These are phyloP conservation scores for Thozetella sp. DNA, from an alignment of 495 filamentous ascomycete genomes.

Conservation along the genomic window DNA sequence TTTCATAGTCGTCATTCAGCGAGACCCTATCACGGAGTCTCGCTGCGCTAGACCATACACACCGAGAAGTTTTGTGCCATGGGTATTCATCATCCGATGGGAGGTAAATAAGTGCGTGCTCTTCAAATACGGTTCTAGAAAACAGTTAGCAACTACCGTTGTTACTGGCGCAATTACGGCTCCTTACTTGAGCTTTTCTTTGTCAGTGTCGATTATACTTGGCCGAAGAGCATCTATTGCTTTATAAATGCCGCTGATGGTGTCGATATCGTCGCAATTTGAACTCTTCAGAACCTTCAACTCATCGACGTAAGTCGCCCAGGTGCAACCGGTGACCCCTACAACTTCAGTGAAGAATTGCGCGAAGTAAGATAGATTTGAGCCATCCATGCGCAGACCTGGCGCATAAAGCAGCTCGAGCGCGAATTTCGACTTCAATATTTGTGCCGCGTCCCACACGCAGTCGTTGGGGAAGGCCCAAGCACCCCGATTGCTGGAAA, in stretches of 20 bases:
- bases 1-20: conserved; percentile 31
- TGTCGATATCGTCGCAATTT: conserved; percentile 8
- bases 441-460: conserved; percentile 12
- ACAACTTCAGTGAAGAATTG: conserved; percentile 21
- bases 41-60: conserved; percentile 40
- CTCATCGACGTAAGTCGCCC: conserved; percentile 17
- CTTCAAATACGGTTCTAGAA: conserved; percentile 23
- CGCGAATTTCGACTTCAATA: conserved; percentile 7
- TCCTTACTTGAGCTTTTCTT: conserved; percentile 3
- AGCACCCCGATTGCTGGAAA: background rate
- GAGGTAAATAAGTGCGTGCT: conserved; percentile 24
- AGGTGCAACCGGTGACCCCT: conserved; percentile 13
- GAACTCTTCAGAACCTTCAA: conserved; percentile 9
- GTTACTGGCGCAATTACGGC: background rate
- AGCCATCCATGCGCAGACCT: background rate
- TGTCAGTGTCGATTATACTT: background rate
- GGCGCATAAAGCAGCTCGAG: conserved; percentile 6
- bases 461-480: conserved; percentile 7
- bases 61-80: conserved; percentile 34
- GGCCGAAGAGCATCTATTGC: conserved; percentile 1
- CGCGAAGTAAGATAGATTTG: conserved; percentile 3
- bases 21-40: conserved; percentile 32
- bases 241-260: conserved; percentile 3
- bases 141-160: conserved; percentile 5
- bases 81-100: conserved; percentile 6